Percentiles rank a stretch among this genome's conserved stretches.
Conservation (phyloP, 208 protist genomes). For the Trypanosoma boissoni region DNA sequence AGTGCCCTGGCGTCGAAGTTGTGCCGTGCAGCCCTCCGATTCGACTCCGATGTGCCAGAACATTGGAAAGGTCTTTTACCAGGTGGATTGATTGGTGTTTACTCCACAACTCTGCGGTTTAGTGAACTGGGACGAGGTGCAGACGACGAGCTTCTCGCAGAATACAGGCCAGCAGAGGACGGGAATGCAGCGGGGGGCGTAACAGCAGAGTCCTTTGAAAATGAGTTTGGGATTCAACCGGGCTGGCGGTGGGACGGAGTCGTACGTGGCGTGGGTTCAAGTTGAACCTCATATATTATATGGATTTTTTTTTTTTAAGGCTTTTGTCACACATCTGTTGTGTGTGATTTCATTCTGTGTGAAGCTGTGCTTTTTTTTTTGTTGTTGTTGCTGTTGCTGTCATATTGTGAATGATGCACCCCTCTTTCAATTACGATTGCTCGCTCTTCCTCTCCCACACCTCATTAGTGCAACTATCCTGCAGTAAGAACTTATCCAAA, state of each 20-base stretch:
- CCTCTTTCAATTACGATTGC: background rate
- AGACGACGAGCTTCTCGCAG: constrained; percentile 65
- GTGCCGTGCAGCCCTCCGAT: constrained; percentile 7
- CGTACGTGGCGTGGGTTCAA: constrained; percentile 43
- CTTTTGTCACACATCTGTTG: background rate
- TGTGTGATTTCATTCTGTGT: too few relatives aligned
- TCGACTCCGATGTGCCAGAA: constrained; percentile 46
- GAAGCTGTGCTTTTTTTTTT: background rate
- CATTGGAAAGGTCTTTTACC: constrained; percentile 58
- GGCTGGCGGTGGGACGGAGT: constrained; percentile 88
- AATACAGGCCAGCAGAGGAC: constrained; percentile 43
- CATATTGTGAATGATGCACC: too few relatives aligned
- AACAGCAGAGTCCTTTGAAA: constrained; percentile 15
- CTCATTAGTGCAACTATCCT: too few relatives aligned
- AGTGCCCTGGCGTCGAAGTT: background rate
- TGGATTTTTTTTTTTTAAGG: constrained; percentile 1
- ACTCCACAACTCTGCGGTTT: constrained; percentile 48
- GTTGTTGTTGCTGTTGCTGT: background rate
- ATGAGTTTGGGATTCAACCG: constrained; percentile 38
- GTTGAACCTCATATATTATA: background rate
- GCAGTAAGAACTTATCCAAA: background rate
- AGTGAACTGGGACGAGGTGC: constrained; percentile 20
- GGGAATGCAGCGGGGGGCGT: background rate
- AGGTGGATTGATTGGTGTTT: constrained; percentile 45
- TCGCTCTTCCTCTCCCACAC: background rate